Percentiles rank a stretch among this genome's conserved stretches.
Evolutionary conservation across 2,329 filamentous ascomycete genomes (phyloP).

Genomic region (Dactylellina leptospora): DNA sequence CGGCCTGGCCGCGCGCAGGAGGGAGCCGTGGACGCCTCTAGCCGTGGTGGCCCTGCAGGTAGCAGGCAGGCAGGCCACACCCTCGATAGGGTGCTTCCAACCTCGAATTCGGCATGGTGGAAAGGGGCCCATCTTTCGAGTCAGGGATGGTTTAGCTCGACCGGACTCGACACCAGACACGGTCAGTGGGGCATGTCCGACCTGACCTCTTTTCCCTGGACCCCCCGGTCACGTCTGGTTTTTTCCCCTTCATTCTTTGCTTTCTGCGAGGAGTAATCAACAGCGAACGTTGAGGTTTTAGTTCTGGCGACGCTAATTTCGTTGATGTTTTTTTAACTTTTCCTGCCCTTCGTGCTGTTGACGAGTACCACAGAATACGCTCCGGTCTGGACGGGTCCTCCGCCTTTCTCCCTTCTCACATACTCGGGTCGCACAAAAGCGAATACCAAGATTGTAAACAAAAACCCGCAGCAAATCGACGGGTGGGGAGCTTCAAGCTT

Average conservation of each 20-base stretch:
- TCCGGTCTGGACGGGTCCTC: not conserved
- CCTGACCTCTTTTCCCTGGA: too few relatives aligned
- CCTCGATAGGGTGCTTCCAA: slow-evolving; percentile 21
- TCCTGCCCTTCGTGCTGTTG: not conserved
- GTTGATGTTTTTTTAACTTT: not conserved
- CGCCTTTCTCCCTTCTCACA: not conserved
- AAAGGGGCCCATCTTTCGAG: slow-evolving; percentile 31
- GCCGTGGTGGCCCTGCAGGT: slow-evolving; percentile 18
- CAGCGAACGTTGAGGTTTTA: slow-evolving; percentile 7
- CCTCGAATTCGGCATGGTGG: slow-evolving; percentile 32
- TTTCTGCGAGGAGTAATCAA: slow-evolving; percentile 2
- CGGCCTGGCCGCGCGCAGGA: slow-evolving; percentile 16
- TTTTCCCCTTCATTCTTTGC: slow-evolving; percentile 11
- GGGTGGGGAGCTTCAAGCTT: slow-evolving; percentile 15
- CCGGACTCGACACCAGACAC: slow-evolving; percentile 6
- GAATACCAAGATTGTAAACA: not conserved
- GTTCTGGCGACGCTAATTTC: slow-evolving; percentile 23
- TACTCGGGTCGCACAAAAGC: not conserved
- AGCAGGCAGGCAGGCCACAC: slow-evolving; percentile 21
- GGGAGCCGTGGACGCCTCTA: not conserved
- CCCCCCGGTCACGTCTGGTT: too few relatives aligned
- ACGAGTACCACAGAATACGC: not conserved
- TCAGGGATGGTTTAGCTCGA: slow-evolving; percentile 33
- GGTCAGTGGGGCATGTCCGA: slow-evolving; percentile 38
- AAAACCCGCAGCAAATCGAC: not conserved